Evolutionary conservation across 2,329 filamentous ascomycete genomes (phyloP).

Genomic region (Malbranchea zuffiana): DNA sequence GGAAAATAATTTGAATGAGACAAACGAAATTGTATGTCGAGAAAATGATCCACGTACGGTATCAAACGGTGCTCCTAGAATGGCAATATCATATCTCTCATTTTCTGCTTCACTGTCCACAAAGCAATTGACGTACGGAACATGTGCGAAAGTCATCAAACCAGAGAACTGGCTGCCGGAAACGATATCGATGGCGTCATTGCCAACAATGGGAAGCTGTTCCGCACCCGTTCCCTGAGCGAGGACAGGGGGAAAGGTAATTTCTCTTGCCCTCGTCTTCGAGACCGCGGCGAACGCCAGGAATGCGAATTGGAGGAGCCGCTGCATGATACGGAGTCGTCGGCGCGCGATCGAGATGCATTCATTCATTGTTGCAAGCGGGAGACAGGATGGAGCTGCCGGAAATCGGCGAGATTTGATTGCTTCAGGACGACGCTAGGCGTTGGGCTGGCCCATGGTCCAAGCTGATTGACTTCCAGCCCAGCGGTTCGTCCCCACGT

Average conservation of each 20-base stretch:
- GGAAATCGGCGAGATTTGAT: too few relatives aligned
- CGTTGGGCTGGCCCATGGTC: too few relatives aligned
- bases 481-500: too few relatives aligned
- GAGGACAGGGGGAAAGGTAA: constrained; percentile 9
- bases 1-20: constrained; percentile 11
- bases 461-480: too few relatives aligned
- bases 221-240: not conserved
- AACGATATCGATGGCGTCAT: constrained; percentile 32
- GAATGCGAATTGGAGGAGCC: not conserved
- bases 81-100: constrained; percentile 57
- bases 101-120: constrained; percentile 42
- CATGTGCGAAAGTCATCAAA: constrained; percentile 63
- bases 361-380: too few relatives aligned
- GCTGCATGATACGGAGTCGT: too few relatives aligned
- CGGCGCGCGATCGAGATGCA: too few relatives aligned
- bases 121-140: constrained; percentile 58
- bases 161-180: constrained; percentile 51
- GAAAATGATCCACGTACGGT: constrained; percentile 37
- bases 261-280: constrained; percentile 4
- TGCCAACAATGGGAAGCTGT: constrained; percentile 3
- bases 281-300: not conserved
- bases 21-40: not conserved
- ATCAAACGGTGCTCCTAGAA: constrained; percentile 63
- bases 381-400: too few relatives aligned
- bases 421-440: too few relatives aligned